Conservation (phyloP, 768 basidiomycete species). For the Suillus ampliporus region DNA sequence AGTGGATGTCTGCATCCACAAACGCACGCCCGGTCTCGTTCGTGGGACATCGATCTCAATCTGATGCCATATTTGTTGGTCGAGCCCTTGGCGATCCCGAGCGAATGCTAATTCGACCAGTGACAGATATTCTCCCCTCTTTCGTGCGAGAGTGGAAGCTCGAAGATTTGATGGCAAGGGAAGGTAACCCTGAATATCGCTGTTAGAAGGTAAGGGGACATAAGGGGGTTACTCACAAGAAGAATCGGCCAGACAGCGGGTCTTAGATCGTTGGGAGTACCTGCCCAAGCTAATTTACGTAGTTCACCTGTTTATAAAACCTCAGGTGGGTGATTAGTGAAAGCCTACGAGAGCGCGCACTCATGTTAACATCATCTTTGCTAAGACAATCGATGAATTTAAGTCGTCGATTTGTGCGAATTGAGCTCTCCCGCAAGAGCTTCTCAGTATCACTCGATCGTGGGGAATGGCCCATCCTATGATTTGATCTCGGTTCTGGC, state of each 20-base stretch:
- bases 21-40: constrained; percentile 85
- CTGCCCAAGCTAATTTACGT: constrained; percentile 93
- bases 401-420: constrained; percentile 75
- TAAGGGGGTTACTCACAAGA: constrained; percentile 58
- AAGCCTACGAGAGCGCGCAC: constrained; percentile 8
- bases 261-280: constrained; percentile 85
- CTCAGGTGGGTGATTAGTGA: constrained; percentile 11
- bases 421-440: constrained; percentile 74
- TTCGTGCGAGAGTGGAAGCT: constrained; percentile 77
- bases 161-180: constrained; percentile 84
- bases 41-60: constrained; percentile 98
- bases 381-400: constrained; percentile 85
- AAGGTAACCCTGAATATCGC: constrained; percentile 78
- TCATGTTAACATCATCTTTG: constrained; percentile 79
- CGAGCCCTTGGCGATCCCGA: constrained; percentile 81
- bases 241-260: constrained; percentile 95
- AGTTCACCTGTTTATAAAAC: constrained; percentile 64
- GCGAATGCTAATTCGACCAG: constrained; percentile 91
- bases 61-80: constrained; percentile 99
- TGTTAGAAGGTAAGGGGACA: constrained; percentile 14
- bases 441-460: constrained; percentile 53
- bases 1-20: constrained; percentile 92
- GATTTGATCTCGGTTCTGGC: constrained; percentile 20
- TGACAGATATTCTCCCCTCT: constrained; percentile 90
- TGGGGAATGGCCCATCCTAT: constrained; percentile 19